These are phyloP conservation scores for Mortierella hygrophila DNA, from an alignment of 192 early-diverging fungal genomes.

Conservation along the genomic window DNA sequence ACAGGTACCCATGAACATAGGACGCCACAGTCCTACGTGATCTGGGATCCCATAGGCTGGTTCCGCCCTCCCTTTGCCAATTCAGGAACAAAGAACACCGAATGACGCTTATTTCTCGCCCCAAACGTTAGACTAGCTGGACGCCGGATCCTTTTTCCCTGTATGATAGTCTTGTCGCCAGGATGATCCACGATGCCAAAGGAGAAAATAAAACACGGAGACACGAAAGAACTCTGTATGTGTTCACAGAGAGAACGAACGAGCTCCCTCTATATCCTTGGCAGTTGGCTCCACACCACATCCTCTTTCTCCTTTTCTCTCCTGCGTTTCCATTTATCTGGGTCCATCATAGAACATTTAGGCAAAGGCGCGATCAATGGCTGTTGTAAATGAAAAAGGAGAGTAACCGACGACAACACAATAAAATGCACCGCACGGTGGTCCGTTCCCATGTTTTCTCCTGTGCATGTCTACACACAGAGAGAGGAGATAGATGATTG, in stretches of 20 bases:
- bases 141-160: neutral
- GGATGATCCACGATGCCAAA: neutral
- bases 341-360: no score
- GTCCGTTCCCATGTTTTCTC: neutral
- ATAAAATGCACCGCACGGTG: neutral
- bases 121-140: neutral
- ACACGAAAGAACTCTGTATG: neutral
- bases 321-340: neutral
- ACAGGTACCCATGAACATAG: no score
- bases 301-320: neutral
- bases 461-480: no score
- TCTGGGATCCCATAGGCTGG: neutral
- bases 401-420: neutral
- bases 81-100: slow-evolving; percentile 8
- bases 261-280: neutral
- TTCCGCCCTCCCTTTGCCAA: neutral
- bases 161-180: neutral
- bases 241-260: neutral
- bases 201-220: neutral
- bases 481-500: no score
- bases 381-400: neutral
- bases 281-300: neutral
- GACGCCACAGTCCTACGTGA: no score
- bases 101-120: neutral
- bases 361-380: neutral